These are phyloP conservation scores for Scedosporium minutisporum DNA, from an alignment of 2,329 filamentous ascomycete genomes.

Conservation along the genomic window DNA sequence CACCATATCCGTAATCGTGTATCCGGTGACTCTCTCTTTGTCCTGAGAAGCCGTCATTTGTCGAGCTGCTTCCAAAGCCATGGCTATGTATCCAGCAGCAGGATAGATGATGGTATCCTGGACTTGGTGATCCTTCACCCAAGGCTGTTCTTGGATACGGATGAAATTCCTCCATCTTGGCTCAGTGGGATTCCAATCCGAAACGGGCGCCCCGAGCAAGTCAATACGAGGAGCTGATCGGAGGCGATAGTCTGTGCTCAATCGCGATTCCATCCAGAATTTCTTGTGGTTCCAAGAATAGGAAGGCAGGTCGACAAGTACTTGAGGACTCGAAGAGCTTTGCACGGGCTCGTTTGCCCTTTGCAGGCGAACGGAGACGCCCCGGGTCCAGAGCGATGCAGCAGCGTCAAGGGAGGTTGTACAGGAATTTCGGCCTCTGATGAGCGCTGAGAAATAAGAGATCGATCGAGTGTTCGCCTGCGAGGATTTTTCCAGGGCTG, in stretches of 20 bases:
- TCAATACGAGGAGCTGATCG: slow-evolving; percentile 24
- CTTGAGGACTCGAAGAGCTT: not conserved
- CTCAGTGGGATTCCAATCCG: slow-evolving; percentile 14
- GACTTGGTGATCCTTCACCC: slow-evolving; percentile 27
- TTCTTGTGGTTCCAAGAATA: slow-evolving; percentile 18
- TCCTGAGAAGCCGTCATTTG: slow-evolving; percentile 4
- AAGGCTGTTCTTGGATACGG: slow-evolving; percentile 16
- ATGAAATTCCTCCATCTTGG: slow-evolving; percentile 18
- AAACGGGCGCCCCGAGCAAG: slow-evolving; percentile 23
- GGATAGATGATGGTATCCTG: slow-evolving; percentile 24
- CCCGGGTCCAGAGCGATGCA: not conserved
- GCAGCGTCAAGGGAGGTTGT: not conserved
- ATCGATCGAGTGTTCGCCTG: not conserved
- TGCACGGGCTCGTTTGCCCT: not conserved
- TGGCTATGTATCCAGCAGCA: slow-evolving; percentile 23
- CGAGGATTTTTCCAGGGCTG: not conserved
- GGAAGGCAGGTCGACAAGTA: slow-evolving; percentile 12
- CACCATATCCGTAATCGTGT: not conserved
- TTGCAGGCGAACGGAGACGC: not conserved
- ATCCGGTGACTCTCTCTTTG: not conserved
- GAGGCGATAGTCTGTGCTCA: slow-evolving; percentile 18
- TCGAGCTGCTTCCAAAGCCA: slow-evolving; percentile 21
- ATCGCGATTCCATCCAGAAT: slow-evolving; percentile 23
- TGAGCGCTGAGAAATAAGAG: not conserved
- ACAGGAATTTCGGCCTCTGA: not conserved